Base-by-base conservation (phyloP, 352 stramenopile species). In the Globisporangium parvum region DNA sequence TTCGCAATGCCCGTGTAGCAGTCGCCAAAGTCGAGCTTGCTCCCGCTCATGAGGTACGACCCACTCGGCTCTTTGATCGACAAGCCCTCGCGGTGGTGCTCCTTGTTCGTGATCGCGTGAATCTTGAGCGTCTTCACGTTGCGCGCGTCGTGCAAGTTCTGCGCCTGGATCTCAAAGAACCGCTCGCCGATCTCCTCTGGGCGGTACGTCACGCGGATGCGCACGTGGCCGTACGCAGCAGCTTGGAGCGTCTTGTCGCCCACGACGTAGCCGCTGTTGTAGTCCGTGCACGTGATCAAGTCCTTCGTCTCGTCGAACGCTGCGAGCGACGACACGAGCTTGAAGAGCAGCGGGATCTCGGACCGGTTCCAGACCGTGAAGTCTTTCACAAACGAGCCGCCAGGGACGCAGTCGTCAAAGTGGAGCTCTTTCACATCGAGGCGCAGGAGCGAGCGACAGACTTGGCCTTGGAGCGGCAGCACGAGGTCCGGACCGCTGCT, bases 301-400 rank as follows among this genome's bases (percentile, higher is more conserved):
- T 90, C 69, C 33, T 82, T 80, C 9, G 80, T 84, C 20, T 90
- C 75, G 47, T 85, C 77, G 64, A 85, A 87, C 11, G 71, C 53
- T 26, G 71, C 69, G 39, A 91, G 67, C 2, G 80, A 88, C 1
- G 84, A 91, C 28, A 93, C 74, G 6, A 95, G 63, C 50, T 91
- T 85, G 60, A 95, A 94, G 15, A 94, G 59, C 47, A 95, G 71
- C 14, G 84, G 86, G 48, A 94, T 95, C 63, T 95, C 86, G 0
- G 86, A 94, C 5, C 86, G 83, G 31, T 95, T 95, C 86, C 86
- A 95, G 17, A 95, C 81, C 2, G 86, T 94, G 24, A 95, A 94
- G 57, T 95, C 86, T 54, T 95, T 95, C 8, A 94, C 86, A 44
- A 93, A 95, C 20, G 86, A 92, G 0, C 85, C 85, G 15, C 79